These are phyloP conservation scores for Ceratocystis cubensis DNA, from an alignment of 2,329 filamentous ascomycete genomes.

Conservation along the genomic window DNA sequence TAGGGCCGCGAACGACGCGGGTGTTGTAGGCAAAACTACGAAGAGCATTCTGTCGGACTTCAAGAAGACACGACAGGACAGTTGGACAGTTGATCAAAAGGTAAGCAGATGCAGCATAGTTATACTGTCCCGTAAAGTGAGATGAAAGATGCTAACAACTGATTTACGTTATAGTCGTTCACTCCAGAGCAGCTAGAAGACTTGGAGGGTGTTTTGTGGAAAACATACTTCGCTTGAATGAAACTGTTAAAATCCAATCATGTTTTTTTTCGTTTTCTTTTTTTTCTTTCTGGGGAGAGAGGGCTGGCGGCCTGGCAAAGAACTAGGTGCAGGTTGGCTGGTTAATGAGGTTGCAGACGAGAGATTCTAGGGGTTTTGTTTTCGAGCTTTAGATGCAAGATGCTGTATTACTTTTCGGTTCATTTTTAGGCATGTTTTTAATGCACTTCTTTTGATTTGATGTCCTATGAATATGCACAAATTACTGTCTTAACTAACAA, in stretches of 20 bases:
- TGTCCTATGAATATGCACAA: not conserved
- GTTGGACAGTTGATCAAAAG: slow-evolving; percentile 96
- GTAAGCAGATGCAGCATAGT: slow-evolving; percentile 38
- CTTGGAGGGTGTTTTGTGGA: slow-evolving; percentile 92
- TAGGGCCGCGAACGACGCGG: slow-evolving; percentile 74
- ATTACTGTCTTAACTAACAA: not conserved
- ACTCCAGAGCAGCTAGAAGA: slow-evolving; percentile 88
- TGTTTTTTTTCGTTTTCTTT: not conserved
- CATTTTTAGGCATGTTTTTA: not conserved
- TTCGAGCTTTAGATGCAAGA: not conserved
- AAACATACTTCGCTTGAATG: slow-evolving; percentile 87
- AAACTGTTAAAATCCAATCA: not conserved
- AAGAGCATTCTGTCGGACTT: slow-evolving; percentile 92
- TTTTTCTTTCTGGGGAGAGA: not conserved
- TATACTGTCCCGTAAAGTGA: slow-evolving; percentile 4
- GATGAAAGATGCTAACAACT: slow-evolving; percentile 22
- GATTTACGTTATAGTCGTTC: slow-evolving; percentile 49
- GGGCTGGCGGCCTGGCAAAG: slow-evolving; percentile 20
- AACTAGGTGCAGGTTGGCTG: slow-evolving; percentile 17
- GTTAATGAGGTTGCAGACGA: not conserved
- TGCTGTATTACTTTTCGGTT: not conserved
- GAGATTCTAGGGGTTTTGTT: not conserved
- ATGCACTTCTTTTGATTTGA: not conserved
- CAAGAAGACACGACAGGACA: slow-evolving; percentile 98
- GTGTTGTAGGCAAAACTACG: slow-evolving; percentile 88